Conservation (phyloP, 768 basidiomycete species). For the Pilatotrama ljubarskyi region DNA sequence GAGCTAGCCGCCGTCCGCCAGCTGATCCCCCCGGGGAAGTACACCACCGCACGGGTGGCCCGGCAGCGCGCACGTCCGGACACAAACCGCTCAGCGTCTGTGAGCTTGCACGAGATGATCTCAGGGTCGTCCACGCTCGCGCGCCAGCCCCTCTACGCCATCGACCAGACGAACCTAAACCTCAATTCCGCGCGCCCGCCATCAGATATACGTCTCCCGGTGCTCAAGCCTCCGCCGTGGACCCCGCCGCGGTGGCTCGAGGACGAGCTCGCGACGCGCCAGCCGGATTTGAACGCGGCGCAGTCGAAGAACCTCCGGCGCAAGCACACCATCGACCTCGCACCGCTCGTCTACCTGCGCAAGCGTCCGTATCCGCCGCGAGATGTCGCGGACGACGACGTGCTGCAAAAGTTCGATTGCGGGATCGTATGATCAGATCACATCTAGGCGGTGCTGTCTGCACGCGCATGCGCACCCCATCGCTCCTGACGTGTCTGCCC, state of each 20-base stretch:
- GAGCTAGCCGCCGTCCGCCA: constrained; percentile 30
- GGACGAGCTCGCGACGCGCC: constrained; percentile 18
- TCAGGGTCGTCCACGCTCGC: neutral
- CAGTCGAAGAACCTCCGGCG: constrained; percentile 20
- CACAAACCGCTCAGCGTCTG: neutral
- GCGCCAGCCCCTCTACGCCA: constrained; percentile 7
- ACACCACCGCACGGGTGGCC: constrained; percentile 34
- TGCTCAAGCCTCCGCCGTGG: constrained; percentile 21
- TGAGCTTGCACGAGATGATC: neutral
- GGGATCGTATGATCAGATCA: constrained; percentile 11
- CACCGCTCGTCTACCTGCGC: constrained; percentile 65
- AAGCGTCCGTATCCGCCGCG: constrained; percentile 59
- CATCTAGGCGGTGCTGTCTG: too few species aligned
- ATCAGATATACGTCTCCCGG: constrained; percentile 6
- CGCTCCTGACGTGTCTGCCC: neutral
- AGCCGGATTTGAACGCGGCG: constrained; percentile 19
- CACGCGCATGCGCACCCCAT: neutral
- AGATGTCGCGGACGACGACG: constrained; percentile 71
- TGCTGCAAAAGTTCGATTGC: constrained; percentile 45
- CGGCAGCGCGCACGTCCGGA: constrained; percentile 26
- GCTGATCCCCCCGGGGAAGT: constrained; percentile 33
- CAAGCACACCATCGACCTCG: constrained; percentile 38
- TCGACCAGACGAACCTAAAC: constrained; percentile 6
- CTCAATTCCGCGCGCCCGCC: constrained; percentile 1
- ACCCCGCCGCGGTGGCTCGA: constrained; percentile 13